Base-by-base conservation (phyloP, 192 early-diverging fungal species). In the Coemansia sp. region DNA sequence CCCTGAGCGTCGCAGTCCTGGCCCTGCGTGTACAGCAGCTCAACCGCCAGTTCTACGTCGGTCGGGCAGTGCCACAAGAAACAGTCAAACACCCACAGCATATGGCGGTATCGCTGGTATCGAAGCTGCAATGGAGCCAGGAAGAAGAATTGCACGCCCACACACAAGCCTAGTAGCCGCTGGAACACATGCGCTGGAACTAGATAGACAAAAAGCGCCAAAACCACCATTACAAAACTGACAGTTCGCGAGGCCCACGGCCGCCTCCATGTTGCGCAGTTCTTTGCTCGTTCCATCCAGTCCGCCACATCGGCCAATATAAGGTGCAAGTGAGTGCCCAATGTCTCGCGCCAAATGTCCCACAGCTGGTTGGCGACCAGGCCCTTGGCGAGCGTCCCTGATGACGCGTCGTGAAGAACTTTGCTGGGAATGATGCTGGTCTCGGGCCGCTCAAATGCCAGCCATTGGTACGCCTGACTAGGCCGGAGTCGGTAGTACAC, bases 281-380 rank as follows among this genome's bases (percentile, higher is more conserved):
- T 84, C 60, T 84, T 84, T 19, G 77, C 77, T 19, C 82, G 67
- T 68, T 84, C 82, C 77, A 84, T 76, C 77, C 70, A 84, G 61
- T 84, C 82, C 6, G 82, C 72, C 64, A 80, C 38, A 16, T 84
- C 82, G 10, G 82, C 77, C 40, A 84, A 63, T 3, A 76, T 61
- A 13, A 84, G 50, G 43, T 84, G 82, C 63, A 74, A 44, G 38
- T 76, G 77, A 3, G 82, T 60, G 44, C 82, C 82, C 64, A 84
- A 63, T 26, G 76, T 80, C 32, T 80, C 75, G 53, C 74, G 77
- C 82, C 82, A 84, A 23, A 80, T 70, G 23, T 79, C 78, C 82
- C 82, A 84, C 65, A 84, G 21, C 33, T 66, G 77, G 53, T 80
- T 76, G 6, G 77, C 82, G 28, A 74, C 63, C 11, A 80, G 63